These are phyloP conservation scores for Quercus berberidifolia DNA, from an alignment of 306 rosid species.

Conservation along the genomic window DNA sequence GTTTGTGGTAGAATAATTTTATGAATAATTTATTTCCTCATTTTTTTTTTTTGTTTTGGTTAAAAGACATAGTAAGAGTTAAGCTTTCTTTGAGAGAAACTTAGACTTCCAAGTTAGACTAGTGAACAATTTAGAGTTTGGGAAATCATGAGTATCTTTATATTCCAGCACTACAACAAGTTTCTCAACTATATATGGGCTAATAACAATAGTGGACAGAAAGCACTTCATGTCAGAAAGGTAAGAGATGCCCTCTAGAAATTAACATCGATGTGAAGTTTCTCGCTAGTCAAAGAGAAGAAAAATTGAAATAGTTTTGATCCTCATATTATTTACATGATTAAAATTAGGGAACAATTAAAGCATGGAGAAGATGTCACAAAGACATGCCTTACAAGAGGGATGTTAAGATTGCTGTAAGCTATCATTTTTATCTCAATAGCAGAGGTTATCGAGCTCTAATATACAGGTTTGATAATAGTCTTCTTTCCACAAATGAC, in stretches of 20 bases:
- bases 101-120: too few relatives aligned
- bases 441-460: constrained; percentile 39
- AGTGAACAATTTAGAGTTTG: too few relatives aligned
- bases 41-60: too few relatives aligned
- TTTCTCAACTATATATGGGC: constrained; percentile 20
- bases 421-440: constrained; percentile 40
- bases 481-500: neutral
- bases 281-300: neutral
- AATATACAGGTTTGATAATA: constrained; percentile 35
- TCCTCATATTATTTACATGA: neutral
- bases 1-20: too few relatives aligned
- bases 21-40: too few relatives aligned
- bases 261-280: neutral
- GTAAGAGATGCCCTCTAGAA: neutral
- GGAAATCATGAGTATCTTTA: too few relatives aligned
- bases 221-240: constrained; percentile 11
- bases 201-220: constrained; percentile 8
- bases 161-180: constrained; percentile 12
- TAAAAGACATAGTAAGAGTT: too few relatives aligned
- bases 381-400: neutral
- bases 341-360: neutral
- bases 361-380: constrained; percentile 23
- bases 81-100: too few relatives aligned
- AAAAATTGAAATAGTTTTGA: neutral
- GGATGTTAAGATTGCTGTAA: constrained; percentile 10